phyloP scores from a whole-genome alignment of 768 basidiomycete species.

The Guyanaporus albipodus region DNA sequence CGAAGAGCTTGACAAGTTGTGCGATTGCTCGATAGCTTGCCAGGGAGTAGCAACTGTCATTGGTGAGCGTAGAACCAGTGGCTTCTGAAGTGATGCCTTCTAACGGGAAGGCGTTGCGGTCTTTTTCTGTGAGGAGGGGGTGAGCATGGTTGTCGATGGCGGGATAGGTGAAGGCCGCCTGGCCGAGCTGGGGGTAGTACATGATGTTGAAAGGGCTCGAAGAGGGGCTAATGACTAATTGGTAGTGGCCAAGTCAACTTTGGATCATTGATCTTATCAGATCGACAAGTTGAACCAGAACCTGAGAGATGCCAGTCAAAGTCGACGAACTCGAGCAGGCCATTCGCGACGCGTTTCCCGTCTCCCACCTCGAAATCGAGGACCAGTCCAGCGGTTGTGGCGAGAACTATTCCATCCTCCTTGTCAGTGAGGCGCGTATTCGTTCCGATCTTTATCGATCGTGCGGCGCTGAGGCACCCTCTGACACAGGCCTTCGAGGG shows the following conservation, averaged over 20 bases:
- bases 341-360: constrained; percentile 59
- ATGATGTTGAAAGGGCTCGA: not conserved
- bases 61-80: constrained; percentile 43
- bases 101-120: constrained; percentile 48
- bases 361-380: constrained; percentile 66
- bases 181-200: constrained; percentile 17
- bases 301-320: constrained; percentile 63
- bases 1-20: constrained; percentile 52
- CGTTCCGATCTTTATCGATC: not conserved
- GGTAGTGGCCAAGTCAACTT: not conserved
- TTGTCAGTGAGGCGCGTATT: constrained; percentile 68
- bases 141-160: constrained; percentile 82
- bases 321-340: constrained; percentile 52
- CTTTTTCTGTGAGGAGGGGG: constrained; percentile 50
- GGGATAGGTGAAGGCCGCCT: constrained; percentile 35
- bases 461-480: not conserved
- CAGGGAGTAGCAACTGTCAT: constrained; percentile 53
- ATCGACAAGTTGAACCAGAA: constrained; percentile 2
- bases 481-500: constrained; percentile 71
- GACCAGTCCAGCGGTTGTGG: constrained; percentile 82
- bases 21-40: constrained; percentile 54
- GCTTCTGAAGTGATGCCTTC: constrained; percentile 69
- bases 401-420: constrained; percentile 66
- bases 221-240: constrained; percentile 8
- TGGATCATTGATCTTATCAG: constrained; percentile 20